Percentiles rank a stretch among this genome's conserved stretches.
phyloP scores from a whole-genome alignment of 441 rosid genomes.

The Erysimum pusillum region DNA sequence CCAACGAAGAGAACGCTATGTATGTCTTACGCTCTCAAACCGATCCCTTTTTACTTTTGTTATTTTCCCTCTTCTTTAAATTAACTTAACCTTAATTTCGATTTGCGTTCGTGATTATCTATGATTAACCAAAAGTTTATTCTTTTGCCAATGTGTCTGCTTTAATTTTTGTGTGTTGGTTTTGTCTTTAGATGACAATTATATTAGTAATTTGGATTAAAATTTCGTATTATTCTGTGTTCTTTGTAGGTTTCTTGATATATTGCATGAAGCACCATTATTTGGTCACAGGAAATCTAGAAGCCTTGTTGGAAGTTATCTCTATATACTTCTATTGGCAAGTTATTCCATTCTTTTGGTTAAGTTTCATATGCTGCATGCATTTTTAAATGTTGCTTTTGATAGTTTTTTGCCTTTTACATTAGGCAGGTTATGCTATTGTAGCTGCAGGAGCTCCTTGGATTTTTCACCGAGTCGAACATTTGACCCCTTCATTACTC shows the following conservation, averaged over 20 bases:
- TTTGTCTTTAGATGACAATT: conserved; percentile 23
- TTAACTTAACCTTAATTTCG: neutral
- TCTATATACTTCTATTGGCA: conserved; percentile 44
- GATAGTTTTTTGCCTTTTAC: conserved; percentile 25
- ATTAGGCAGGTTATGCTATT: conserved; percentile 82
- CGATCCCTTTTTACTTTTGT: neutral
- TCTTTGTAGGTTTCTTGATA: conserved; percentile 69
- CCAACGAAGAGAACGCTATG: conserved; percentile 82
- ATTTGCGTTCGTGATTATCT: conserved; percentile 22
- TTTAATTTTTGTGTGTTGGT: neutral
- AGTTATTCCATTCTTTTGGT: conserved; percentile 21
- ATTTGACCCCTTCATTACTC: conserved; percentile 65
- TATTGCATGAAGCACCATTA: conserved; percentile 83
- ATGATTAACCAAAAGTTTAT: neutral
- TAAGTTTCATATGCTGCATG: neutral
- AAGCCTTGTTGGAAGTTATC: conserved; percentile 60
- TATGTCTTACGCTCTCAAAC: conserved; percentile 41
- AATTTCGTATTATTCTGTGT: neutral
- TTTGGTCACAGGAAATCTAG: conserved; percentile 81
- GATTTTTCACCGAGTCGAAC: conserved; percentile 57
- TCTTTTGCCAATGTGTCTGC: neutral
- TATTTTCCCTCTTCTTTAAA: conserved; percentile 7
- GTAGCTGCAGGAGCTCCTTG: conserved; percentile 79
- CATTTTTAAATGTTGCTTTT: conserved; percentile 18
- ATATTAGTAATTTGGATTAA: neutral